These are phyloP conservation scores for Saccharomycopsis hybrid DNA, from an alignment of 1,139 yeast genomes.

Conservation along the genomic window DNA sequence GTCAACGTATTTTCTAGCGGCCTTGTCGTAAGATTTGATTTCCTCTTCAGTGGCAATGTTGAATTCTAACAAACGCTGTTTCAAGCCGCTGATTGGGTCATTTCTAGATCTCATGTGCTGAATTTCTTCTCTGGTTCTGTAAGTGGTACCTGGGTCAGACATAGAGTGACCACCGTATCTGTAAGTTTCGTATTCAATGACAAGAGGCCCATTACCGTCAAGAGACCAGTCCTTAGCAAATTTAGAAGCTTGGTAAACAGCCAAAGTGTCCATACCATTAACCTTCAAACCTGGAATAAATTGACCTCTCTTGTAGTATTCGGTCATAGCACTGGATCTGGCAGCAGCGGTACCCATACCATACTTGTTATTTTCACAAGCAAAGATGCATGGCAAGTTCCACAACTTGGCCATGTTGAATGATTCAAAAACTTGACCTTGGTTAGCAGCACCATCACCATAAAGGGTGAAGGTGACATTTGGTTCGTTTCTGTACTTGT, in stretches of 20 bases:
- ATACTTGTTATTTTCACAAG: slow-evolving; percentile 98
- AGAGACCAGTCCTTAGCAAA: slow-evolving; percentile 96
- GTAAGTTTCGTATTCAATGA: slow-evolving; percentile 94
- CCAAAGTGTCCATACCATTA: slow-evolving; percentile 97
- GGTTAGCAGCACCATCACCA: slow-evolving; percentile 99
- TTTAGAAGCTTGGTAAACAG: slow-evolving; percentile 92
- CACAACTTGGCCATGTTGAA: slow-evolving; percentile 99
- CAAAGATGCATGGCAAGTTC: slow-evolving; percentile 90
- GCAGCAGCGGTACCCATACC: slow-evolving; percentile 99
- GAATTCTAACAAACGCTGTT: slow-evolving; percentile 75
- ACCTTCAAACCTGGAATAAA: slow-evolving; percentile 97
- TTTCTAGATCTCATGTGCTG: slow-evolving; percentile 98
- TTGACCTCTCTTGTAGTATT: slow-evolving; percentile 98
- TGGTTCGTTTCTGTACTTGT: slow-evolving; percentile 79
- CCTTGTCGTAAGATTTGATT: slow-evolving; percentile 89
- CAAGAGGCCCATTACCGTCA: slow-evolving; percentile 92
- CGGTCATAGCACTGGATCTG: slow-evolving; percentile 93
- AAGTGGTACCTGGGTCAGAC: slow-evolving; percentile 99
- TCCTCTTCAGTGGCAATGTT: slow-evolving; percentile 89
- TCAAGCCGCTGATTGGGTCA: slow-evolving; percentile 96
- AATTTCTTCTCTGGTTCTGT: slow-evolving; percentile 99
- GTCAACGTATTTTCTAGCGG: slow-evolving; percentile 91
- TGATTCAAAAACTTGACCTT: slow-evolving; percentile 97
- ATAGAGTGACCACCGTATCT: slow-evolving; percentile 99
- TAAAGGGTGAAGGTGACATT: slow-evolving; percentile 83